Conservation (phyloP, 225 moss, liverwort and hornwort species). For the Sphagnum contortum region DNA sequence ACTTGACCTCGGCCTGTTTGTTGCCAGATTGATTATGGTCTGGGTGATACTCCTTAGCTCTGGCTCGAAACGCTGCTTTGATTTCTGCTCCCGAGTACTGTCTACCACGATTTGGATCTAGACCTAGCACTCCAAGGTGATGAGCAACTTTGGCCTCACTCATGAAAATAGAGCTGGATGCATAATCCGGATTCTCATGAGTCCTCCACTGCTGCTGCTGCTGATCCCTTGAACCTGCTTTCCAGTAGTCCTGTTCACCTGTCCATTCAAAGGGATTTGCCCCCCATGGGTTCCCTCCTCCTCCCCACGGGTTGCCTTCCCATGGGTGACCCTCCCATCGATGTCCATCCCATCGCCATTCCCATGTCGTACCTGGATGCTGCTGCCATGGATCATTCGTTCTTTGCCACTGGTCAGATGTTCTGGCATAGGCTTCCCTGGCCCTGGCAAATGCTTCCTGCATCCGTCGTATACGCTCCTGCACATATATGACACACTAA, state of each 20-base stretch:
- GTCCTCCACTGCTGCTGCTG: slow-evolving; percentile 54
- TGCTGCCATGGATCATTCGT: too few species aligned
- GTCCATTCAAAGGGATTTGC: slow-evolving; percentile 53
- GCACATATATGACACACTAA: slow-evolving; percentile 2
- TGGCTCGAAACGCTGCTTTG: slow-evolving; percentile 74
- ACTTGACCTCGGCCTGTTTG: slow-evolving; percentile 65
- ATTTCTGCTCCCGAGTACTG: slow-evolving; percentile 74
- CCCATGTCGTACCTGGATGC: too few species aligned
- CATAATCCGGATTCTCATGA: slow-evolving; percentile 25
- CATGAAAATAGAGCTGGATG: slow-evolving; percentile 35
- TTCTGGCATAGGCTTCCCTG: slow-evolving; percentile 42
- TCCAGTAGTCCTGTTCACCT: slow-evolving; percentile 47
- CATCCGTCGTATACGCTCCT: slow-evolving; percentile 77
- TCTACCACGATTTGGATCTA: slow-evolving; percentile 49
- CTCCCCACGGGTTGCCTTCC: slow-evolving; percentile 33
- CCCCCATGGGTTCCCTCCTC: slow-evolving; percentile 29
- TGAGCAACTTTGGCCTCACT: slow-evolving; percentile 40
- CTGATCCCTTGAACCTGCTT: slow-evolving; percentile 11
- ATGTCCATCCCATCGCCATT: too few species aligned
- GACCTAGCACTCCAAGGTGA: slow-evolving; percentile 58
- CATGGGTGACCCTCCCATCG: slow-evolving; percentile 84
- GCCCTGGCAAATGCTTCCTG: slow-evolving; percentile 73
- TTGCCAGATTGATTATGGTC: slow-evolving; percentile 74
- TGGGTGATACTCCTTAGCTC: slow-evolving; percentile 78
- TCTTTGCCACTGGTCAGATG: slow-evolving; percentile 67